Conservation (phyloP, 495 filamentous ascomycete genomes). For the Eremomyces bilateralis region DNA sequence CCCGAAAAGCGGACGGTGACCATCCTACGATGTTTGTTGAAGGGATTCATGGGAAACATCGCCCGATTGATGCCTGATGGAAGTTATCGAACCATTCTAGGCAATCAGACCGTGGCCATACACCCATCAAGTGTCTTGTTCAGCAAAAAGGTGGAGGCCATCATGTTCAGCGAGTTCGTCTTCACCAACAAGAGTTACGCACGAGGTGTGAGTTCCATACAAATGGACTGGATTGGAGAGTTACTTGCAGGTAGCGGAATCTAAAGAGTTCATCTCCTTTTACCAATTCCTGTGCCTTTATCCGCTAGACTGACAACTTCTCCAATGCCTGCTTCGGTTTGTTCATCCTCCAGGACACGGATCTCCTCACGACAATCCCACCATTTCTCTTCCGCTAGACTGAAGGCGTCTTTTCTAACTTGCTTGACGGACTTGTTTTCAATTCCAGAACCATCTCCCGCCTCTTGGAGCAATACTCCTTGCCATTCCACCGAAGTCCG, state of each 20-base stretch:
- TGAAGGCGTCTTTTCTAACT: conserved; percentile 71
- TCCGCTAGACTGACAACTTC: conserved; percentile 82
- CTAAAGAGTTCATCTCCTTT: neutral
- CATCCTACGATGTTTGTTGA: conserved; percentile 62
- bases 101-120: conserved; percentile 69
- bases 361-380: conserved; percentile 97
- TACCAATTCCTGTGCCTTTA: conserved; percentile 3
- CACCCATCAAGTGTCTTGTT: conserved; percentile 76
- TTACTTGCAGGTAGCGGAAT: conserved; percentile 19
- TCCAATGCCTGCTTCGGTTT: conserved; percentile 85
- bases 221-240: conserved; percentile 72
- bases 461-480: conserved; percentile 47
- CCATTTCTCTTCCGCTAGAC: conserved; percentile 84
- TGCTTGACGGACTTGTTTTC: conserved; percentile 67
- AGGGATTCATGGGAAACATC: conserved; percentile 62
- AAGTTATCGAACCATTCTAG: conserved; percentile 63
- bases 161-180: conserved; percentile 91
- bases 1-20: conserved; percentile 26
- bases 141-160: conserved; percentile 74
- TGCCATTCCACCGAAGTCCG: conserved; percentile 84
- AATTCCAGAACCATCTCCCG: conserved; percentile 31
- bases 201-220: conserved; percentile 65
- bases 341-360: conserved; percentile 78
- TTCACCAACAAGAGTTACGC: conserved; percentile 86
- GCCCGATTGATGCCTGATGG: conserved; percentile 66